A percentile compares a stretch with the other conserved stretches of the same genome.
These are phyloP conservation scores for Paraphoma sp. DNA, from an alignment of 2,329 filamentous ascomycete species.

Conservation along the genomic window DNA sequence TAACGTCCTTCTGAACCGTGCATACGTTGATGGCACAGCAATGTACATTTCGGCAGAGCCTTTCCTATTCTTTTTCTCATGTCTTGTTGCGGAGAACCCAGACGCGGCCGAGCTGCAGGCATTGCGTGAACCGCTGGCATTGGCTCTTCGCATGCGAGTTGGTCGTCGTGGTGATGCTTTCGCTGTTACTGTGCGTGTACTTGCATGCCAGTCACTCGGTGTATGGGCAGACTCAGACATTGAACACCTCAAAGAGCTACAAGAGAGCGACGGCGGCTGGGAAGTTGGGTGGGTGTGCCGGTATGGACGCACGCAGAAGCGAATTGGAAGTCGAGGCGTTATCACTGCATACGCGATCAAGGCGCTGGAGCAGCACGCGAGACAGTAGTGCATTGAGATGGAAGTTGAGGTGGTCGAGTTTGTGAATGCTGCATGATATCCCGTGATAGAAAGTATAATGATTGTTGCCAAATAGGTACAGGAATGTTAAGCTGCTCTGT, in stretches of 20 bases:
- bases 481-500: not conserved
- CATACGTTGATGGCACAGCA: constrained; percentile 41
- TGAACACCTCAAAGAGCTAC: constrained; percentile 28
- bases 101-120: constrained; percentile 22
- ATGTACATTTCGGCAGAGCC: constrained; percentile 42
- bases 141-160: constrained; percentile 31
- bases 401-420: not conserved
- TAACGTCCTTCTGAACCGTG: constrained; percentile 19
- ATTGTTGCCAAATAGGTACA: not conserved
- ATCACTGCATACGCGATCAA: constrained; percentile 32
- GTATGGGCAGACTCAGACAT: constrained; percentile 19
- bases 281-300: constrained; percentile 32
- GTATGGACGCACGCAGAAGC: constrained; percentile 18
- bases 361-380: constrained; percentile 16
- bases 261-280: constrained; percentile 47
- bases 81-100: constrained; percentile 26
- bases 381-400: not conserved
- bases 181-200: constrained; percentile 35
- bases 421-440: not conserved
- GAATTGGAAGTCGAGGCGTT: constrained; percentile 26
- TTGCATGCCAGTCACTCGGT: constrained; percentile 33
- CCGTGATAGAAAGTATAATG: not conserved
- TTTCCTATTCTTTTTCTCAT: constrained; percentile 40
- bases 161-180: constrained; percentile 29
- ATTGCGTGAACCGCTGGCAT: constrained; percentile 26